Base-by-base conservation (phyloP, 805 yeast genomes). In the Ogataea methylovora region DNA sequence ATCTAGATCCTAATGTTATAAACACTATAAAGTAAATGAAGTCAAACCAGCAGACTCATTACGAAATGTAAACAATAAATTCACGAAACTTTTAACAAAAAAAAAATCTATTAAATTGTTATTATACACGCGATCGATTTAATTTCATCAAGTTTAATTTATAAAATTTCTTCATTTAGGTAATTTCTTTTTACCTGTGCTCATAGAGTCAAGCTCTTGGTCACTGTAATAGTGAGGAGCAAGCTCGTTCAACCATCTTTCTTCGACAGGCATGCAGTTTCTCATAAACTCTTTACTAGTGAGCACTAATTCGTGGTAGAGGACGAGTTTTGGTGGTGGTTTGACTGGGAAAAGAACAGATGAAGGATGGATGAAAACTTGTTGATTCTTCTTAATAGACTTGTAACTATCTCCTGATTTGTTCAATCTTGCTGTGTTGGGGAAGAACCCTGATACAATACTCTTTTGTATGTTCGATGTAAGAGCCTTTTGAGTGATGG, bases 241-340 rank as follows among this genome's bases (percentile, higher is more conserved):
- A 41, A 76, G 71, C 43, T 83, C 88, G 1, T 54, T 54, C 12
- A 88, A 56, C 92, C 94, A 84, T 31, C 62, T 62, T 21, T 82
- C 88, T 27, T 79, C 76, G 3, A 83, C 64, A 0, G 86, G 74
- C 56, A 84, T 72, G 48, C 87, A 78, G 44, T 80, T 80, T 38
- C 88, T 69, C 86, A 92, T 84, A 56, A 77, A 90, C 60, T 88
- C 97, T 52, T 80, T 84, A 18, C 86, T 73, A 0, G 98, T 90
- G 31, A 83, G 57, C 32, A 90, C 81, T 46, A 90, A 61, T 40
- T 90, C 94, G 48, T 87, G 86, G 53, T 85, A 92, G 12, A 90
- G 62, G 5, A 92, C 64, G 35, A 74, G 63, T 42, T 74, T 80
- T 3, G 88, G 80, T 0, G 87, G 88, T 15, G 92, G 94, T 38